A percentile compares a stretch with the other conserved stretches of the same genome.
Evolutionary conservation across 768 basidiomycete species (phyloP).

Genomic region (Daedaleopsis sinensis): DNA sequence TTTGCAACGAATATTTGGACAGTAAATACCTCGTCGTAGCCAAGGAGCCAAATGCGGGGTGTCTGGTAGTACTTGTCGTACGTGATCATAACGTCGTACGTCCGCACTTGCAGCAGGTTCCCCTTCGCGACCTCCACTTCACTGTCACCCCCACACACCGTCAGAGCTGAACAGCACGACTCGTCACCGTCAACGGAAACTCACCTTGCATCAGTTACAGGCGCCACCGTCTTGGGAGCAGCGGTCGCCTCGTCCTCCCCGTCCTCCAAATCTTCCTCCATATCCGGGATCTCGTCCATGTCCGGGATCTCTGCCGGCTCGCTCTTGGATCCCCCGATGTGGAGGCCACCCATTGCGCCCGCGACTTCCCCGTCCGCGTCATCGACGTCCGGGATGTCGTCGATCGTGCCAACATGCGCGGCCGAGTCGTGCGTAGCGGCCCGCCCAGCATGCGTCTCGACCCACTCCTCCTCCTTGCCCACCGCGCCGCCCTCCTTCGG

Average conservation of each 20-base stretch:
- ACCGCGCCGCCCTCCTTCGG: slow-evolving; percentile 42
- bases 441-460: slow-evolving; percentile 93
- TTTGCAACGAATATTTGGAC: background rate
- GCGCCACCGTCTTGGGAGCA: slow-evolving; percentile 46
- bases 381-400: slow-evolving; percentile 89
- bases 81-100: slow-evolving; percentile 99
- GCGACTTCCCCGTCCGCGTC: slow-evolving; percentile 42
- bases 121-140: slow-evolving; percentile 68
- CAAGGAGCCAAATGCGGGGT: slow-evolving; percentile 95
- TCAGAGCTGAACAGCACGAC: background rate
- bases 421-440: slow-evolving; percentile 53
- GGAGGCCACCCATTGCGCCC: slow-evolving; percentile 31
- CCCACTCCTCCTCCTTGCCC: slow-evolving; percentile 86
- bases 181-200: slow-evolving; percentile 25
- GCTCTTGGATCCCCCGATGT: slow-evolving; percentile 34
- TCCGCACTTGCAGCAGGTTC: slow-evolving; percentile 92
- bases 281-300: slow-evolving; percentile 97
- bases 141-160: slow-evolving; percentile 37
- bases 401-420: slow-evolving; percentile 66
- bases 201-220: slow-evolving; percentile 52
- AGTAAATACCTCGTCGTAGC: slow-evolving; percentile 86
- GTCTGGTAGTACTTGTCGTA: slow-evolving; percentile 99
- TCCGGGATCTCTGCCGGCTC: slow-evolving; percentile 70
- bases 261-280: slow-evolving; percentile 92
- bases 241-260: slow-evolving; percentile 88